These are phyloP conservation scores for Leucogyrophana mollusca DNA, from an alignment of 768 basidiomycete species.

Conservation along the genomic window DNA sequence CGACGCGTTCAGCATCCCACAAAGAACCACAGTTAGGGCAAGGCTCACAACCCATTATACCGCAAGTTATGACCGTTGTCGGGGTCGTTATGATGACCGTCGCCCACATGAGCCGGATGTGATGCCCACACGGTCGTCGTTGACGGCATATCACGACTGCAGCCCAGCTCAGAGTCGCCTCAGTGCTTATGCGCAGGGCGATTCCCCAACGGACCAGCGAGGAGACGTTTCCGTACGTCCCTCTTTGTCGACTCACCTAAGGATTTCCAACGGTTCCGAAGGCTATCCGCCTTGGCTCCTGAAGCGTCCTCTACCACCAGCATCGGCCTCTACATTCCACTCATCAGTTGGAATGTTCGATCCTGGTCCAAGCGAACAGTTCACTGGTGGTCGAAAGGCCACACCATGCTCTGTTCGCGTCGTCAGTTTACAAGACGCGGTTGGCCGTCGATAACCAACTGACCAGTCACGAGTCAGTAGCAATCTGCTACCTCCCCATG, in stretches of 20 bases:
- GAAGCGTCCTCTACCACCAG: constrained; percentile 71
- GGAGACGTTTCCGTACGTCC: constrained; percentile 32
- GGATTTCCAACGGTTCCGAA: constrained; percentile 47
- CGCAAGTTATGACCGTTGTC: no score
- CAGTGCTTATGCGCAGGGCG: constrained; percentile 21
- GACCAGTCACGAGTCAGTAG: constrained; percentile 46
- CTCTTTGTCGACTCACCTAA: constrained; percentile 32
- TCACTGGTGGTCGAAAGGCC: constrained; percentile 64
- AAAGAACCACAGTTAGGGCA: no score
- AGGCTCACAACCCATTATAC: no score
- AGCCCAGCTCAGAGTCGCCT: constrained; percentile 28
- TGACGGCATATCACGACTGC: constrained; percentile 38
- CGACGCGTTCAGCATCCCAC: no score
- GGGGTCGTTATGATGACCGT: no score
- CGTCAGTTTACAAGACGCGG: constrained; percentile 62
- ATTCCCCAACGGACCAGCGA: constrained; percentile 23
- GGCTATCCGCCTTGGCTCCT: constrained; percentile 88
- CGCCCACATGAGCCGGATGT: no score
- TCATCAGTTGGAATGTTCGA: constrained; percentile 46
- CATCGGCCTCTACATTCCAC: constrained; percentile 69
- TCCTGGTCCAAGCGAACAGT: constrained; percentile 27
- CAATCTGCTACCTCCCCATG: constrained; percentile 42
- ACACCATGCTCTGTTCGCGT: constrained; percentile 83
- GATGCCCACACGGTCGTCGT: no score
- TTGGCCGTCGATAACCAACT: constrained; percentile 44